Evolutionary conservation across 75 land plant species (phyloP).

Genomic region (Gnetum montanum): DNA sequence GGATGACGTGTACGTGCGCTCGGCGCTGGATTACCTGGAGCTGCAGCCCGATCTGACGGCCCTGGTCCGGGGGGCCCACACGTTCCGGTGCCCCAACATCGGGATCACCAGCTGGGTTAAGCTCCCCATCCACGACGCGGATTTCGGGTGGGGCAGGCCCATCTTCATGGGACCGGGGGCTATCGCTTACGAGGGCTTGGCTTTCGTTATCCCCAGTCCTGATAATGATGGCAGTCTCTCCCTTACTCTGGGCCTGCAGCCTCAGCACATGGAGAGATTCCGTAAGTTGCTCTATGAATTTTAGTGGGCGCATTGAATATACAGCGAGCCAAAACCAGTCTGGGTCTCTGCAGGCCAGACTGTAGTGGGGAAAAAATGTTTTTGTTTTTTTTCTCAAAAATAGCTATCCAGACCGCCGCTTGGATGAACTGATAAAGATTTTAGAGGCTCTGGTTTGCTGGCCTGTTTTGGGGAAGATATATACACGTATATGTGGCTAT

Average conservation of each 20-base stretch:
- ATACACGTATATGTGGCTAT: too few species aligned
- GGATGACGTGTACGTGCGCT: slow-evolving; percentile 22
- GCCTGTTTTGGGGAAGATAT: too few species aligned
- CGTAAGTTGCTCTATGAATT: slow-evolving; percentile 15
- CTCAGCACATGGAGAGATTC: slow-evolving; percentile 36
- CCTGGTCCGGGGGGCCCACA: slow-evolving; percentile 25
- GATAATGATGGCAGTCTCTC: slow-evolving; percentile 28
- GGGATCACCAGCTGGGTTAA: slow-evolving; percentile 58
- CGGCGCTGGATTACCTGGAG: slow-evolving; percentile 45
- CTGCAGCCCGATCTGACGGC: slow-evolving; percentile 24
- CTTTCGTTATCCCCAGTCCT: slow-evolving; percentile 24
- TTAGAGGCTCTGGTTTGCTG: too few species aligned
- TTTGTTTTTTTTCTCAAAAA: too few species aligned
- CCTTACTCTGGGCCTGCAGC: slow-evolving; percentile 29
- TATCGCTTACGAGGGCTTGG: slow-evolving; percentile 31
- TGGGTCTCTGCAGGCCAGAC: too few species aligned
- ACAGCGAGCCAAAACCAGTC: background rate
- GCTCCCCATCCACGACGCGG: slow-evolving; percentile 48
- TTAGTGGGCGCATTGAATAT: slow-evolving; percentile 3
- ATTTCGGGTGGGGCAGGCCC: slow-evolving; percentile 71
- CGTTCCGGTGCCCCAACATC: slow-evolving; percentile 35
- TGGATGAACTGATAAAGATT: too few species aligned
- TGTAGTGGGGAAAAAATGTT: too few species aligned
- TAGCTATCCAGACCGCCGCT: too few species aligned
- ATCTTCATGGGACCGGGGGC: slow-evolving; percentile 67